Conservation (phyloP, 176 grass and related monocot genomes). For the Aegilops speltoides region DNA sequence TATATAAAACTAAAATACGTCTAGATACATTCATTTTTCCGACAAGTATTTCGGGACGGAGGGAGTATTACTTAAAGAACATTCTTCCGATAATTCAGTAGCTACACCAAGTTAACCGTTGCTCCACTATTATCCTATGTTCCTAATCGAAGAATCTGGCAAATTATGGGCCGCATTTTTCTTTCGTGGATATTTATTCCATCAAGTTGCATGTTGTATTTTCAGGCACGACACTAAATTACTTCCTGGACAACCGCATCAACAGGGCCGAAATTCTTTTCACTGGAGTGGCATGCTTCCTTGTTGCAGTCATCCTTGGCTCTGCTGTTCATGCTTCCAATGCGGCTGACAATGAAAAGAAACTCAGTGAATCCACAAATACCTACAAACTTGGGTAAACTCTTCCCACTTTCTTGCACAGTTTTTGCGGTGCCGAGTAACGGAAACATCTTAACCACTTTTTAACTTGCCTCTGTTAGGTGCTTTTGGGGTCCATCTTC, state of each 20-base stretch:
- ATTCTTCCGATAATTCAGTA: conserved; percentile 18
- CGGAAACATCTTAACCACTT: not conserved
- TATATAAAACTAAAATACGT: too few species aligned
- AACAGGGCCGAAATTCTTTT: conserved; percentile 83
- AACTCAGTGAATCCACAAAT: conserved; percentile 48
- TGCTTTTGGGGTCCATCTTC: not conserved
- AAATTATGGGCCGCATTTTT: not conserved
- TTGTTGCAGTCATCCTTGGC: conserved; percentile 71
- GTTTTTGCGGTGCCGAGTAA: not conserved
- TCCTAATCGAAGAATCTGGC: not conserved
- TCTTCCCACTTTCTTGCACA: not conserved
- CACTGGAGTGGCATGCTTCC: conserved; percentile 69
- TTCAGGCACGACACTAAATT: conserved; percentile 81
- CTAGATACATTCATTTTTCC: too few species aligned
- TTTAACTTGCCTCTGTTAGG: not conserved
- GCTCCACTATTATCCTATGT: not conserved
- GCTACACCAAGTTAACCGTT: not conserved
- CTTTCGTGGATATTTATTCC: not conserved
- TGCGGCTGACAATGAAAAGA: conserved; percentile 63
- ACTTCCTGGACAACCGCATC: conserved; percentile 73
- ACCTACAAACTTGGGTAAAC: conserved; percentile 37
- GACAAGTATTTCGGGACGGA: too few species aligned
- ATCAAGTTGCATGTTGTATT: not conserved
- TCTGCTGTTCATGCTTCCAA: conserved; percentile 80
- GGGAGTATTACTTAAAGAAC: not conserved